Conservation (phyloP, 768 basidiomycete species). For the Phanerodontia chrysosporium region DNA sequence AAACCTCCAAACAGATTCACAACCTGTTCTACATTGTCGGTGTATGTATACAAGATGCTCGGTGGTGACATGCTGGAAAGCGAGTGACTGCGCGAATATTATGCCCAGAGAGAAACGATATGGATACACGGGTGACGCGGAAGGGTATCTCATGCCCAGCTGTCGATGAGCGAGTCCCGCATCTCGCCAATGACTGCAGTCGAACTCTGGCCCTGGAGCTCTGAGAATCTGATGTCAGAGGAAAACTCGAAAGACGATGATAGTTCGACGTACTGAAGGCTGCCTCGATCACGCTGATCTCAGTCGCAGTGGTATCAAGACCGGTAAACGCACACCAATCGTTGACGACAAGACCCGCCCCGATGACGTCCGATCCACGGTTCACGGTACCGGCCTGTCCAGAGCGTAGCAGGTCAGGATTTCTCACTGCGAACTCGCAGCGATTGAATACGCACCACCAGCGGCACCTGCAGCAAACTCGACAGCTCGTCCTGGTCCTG, state of each 20-base stretch:
- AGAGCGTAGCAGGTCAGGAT: background rate
- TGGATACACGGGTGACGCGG: slow-evolving; percentile 3
- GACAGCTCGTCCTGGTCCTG: slow-evolving; percentile 98
- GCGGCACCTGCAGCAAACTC: slow-evolving; percentile 86
- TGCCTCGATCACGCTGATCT: slow-evolving; percentile 97
- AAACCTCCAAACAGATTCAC: background rate
- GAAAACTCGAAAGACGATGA: background rate
- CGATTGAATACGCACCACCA: slow-evolving; percentile 65
- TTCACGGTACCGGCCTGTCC: slow-evolving; percentile 93
- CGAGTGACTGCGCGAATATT: background rate
- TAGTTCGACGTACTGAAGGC: slow-evolving; percentile 75
- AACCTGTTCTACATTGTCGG: slow-evolving; percentile 10
- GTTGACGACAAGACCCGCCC: slow-evolving; percentile 96
- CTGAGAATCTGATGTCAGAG: slow-evolving; percentile 24
- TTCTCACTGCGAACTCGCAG: background rate
- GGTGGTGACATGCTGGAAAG: background rate
- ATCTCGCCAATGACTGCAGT: slow-evolving; percentile 56
- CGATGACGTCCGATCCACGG: slow-evolving; percentile 96
- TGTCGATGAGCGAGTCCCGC: slow-evolving; percentile 61
- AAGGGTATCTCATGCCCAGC: slow-evolving; percentile 58
- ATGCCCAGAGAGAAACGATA: slow-evolving; percentile 1
- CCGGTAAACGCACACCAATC: slow-evolving; percentile 99
- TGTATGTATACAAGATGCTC: slow-evolving; percentile 12
- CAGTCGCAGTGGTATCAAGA: slow-evolving; percentile 97
- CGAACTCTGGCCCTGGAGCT: slow-evolving; percentile 53